phyloP scores from a whole-genome alignment of 768 basidiomycete species.

The Trametes cubensis region DNA sequence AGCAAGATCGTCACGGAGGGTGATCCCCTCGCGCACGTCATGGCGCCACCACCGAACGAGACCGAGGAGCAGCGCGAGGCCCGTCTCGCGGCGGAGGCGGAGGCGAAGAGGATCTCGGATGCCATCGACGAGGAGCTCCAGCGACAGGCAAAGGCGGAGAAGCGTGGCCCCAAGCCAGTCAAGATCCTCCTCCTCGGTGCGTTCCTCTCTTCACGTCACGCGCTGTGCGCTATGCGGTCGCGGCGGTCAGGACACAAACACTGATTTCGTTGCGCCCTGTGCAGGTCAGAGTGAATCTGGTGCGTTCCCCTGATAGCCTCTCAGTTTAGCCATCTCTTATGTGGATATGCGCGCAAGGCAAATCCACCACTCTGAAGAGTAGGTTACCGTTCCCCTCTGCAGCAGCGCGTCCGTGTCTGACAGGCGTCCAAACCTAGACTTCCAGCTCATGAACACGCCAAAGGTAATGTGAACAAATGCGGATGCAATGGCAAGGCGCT shows the following conservation, averaged over 20 bases:
- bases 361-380: constrained; percentile 44
- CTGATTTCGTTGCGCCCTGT: not conserved
- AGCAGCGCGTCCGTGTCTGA: not conserved
- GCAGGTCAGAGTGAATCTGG: constrained; percentile 40
- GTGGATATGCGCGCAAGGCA: constrained; percentile 29
- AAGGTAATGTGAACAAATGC: constrained; percentile 29
- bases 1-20: constrained; percentile 22
- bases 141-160: constrained; percentile 33
- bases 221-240: not conserved
- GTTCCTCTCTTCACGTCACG: constrained; percentile 3
- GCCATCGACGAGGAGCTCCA: constrained; percentile 45
- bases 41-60: constrained; percentile 60
- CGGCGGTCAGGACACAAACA: not conserved
- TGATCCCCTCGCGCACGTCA: constrained; percentile 61
- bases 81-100: constrained; percentile 52
- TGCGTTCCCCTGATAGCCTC: constrained; percentile 13
- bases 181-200: constrained; percentile 43
- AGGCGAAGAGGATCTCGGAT: constrained; percentile 60
- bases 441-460: constrained; percentile 66
- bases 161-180: constrained; percentile 33
- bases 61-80: constrained; percentile 46
- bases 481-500: not conserved
- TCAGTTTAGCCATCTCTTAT: not conserved
- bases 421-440: constrained; percentile 47
- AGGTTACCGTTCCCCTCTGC: constrained; percentile 16